Base-by-base conservation (phyloP, 2,329 filamentous ascomycete genomes). In the Penicillium griseofulvum region DNA sequence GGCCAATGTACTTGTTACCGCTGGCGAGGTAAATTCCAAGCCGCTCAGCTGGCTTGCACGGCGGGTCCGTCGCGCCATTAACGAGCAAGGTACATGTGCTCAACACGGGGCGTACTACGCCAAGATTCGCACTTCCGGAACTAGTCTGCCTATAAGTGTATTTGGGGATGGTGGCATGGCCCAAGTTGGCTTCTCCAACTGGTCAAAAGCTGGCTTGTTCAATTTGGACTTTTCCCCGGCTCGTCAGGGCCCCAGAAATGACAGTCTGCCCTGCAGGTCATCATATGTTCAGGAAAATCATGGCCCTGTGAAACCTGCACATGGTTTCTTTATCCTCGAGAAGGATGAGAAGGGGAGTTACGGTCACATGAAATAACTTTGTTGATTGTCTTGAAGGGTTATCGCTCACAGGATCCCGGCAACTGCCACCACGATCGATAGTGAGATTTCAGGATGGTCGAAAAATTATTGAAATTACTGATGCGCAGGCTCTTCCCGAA, bases 11-110 rank as follows among this genome's bases (percentile, higher is more conserved):
- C 54, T 59, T 29, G 47, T 58, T 24, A 53, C 36, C 9, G 59
- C 52, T 5, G 56, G 47, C 29, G 54, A 59, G 4, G 29, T 59
- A 16, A 53, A 37, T 14, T 34, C 53, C 19, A 59, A 59, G 19
- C 59, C 59, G 33, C 42, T 61, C 7, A 61, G 59, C 43, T 57
- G 59, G 56, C 51, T 59, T 4, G 59, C 59, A 38, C 41, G 44
- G n/a, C 50, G 59, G 38, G 36, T 61, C 24, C 52, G 59, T 12
- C 34, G 42, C 3, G 59, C 56, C 6, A 59, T 61, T n/a, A 61
- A 61, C 43, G 42, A 52, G 24, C 57, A 61, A 29, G 59, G 59
- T 8, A 61, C 59, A 14, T 54, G 52, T 44, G 51, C 59, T 44
- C 59, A 61, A 28, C 59, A 59, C 6, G 42, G 33, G 8, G 28